phyloP scores from a whole-genome alignment of 2,329 filamentous ascomycete genomes.

The Myriangium duriaei region DNA sequence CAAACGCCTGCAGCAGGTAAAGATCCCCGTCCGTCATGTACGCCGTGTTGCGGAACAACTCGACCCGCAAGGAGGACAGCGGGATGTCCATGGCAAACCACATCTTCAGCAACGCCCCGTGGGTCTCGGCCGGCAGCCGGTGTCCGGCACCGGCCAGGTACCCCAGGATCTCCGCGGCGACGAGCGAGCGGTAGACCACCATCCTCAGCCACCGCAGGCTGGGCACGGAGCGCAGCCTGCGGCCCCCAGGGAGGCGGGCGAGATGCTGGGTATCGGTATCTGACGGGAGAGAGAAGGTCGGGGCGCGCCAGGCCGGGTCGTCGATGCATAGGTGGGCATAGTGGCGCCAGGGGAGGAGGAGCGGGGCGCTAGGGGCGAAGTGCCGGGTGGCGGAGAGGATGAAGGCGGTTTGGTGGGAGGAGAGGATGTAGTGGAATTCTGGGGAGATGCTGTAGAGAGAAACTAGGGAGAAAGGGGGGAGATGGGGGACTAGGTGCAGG shows the following conservation, averaged over 20 bases:
- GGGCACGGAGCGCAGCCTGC: conserved; percentile 35
- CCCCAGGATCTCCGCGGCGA: conserved; percentile 50
- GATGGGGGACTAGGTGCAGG: conserved; percentile 42
- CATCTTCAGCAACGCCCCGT: conserved; percentile 40
- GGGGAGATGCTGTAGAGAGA: conserved; percentile 53
- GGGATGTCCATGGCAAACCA: conserved; percentile 63
- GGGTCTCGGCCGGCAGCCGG: conserved; percentile 33
- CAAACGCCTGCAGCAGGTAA: conserved; percentile 49
- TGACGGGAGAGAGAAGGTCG: conserved; percentile 11
- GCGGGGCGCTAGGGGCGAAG: conserved; percentile 43
- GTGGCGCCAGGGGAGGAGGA: conserved; percentile 48
- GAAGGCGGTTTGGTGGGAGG: conserved; percentile 46
- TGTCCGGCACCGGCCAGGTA: conserved; percentile 47
- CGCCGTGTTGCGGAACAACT: conserved; percentile 38
- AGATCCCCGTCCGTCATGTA: conserved; percentile 51
- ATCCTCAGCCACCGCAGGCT: conserved; percentile 56
- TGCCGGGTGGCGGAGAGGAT: conserved; percentile 43
- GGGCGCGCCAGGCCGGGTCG: conserved; percentile 38
- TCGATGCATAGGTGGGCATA: conserved; percentile 46
- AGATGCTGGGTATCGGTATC: neutral
- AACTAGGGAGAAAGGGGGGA: conserved; percentile 46
- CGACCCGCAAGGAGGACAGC: conserved; percentile 42
- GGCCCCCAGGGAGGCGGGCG: conserved; percentile 13
- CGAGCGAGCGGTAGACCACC: conserved; percentile 46
- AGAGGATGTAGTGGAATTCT: conserved; percentile 48